Evolutionary conservation across 2,329 filamentous ascomycete genomes (phyloP).

Genomic region (Ascochyta viciae-villosae): DNA sequence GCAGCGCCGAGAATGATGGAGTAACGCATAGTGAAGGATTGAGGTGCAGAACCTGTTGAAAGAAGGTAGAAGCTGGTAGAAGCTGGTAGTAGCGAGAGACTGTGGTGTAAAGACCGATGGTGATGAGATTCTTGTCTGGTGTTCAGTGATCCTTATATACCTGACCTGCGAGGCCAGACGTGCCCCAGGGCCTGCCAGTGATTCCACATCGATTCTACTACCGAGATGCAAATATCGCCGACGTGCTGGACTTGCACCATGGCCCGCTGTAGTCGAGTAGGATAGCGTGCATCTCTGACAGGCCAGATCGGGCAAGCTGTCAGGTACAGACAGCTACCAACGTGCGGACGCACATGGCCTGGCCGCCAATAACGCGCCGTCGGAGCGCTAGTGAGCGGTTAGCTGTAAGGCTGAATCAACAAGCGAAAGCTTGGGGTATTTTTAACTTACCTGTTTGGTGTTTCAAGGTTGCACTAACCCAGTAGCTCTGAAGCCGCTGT

Average conservation of each 20-base stretch:
- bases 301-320: constrained; percentile 1
- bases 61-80: constrained; percentile 5
- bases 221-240: constrained; percentile 3
- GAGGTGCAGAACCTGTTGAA: constrained; percentile 3
- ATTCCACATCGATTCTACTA: constrained; percentile 10
- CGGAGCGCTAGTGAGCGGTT: constrained; percentile 3
- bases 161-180: not conserved
- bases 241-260: constrained; percentile 1
- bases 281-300: constrained; percentile 13
- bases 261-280: constrained; percentile 18
- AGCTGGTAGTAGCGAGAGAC: constrained; percentile 9
- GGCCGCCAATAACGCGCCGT: constrained; percentile 10
- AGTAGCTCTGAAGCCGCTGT: constrained; percentile 18
- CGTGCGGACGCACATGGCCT: constrained; percentile 13
- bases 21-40: constrained; percentile 27
- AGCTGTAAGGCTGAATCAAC: constrained; percentile 13
- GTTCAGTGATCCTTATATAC: constrained; percentile 14
- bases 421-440: constrained; percentile 23
- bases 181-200: not conserved
- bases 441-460: constrained; percentile 15
- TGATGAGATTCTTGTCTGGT: constrained; percentile 9
- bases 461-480: constrained; percentile 13
- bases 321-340: constrained; percentile 3
- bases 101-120: constrained; percentile 12
- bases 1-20: constrained; percentile 30